Evolutionary conservation across 306 rosid genomes (phyloP), one percentile per base, ranked within the genome.

Genomic region (Chamaecrista fasciculata): DNA sequence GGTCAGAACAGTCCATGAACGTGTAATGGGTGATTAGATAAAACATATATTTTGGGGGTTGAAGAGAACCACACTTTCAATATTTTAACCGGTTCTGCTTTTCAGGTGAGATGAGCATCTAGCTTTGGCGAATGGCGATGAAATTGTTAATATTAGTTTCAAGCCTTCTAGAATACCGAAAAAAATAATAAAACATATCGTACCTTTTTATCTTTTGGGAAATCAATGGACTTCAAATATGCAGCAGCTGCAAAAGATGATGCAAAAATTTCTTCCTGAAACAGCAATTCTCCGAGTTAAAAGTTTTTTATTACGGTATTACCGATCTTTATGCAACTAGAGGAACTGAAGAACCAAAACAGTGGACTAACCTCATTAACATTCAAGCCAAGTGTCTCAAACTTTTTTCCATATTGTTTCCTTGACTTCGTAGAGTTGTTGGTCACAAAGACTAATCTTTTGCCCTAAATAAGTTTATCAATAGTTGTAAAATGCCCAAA

Each of bases 181-280:
- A 51, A 37, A 66, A 25, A 18, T n/a, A 39, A 21, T 57, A 20
- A 19, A n/a, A 40, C 8, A 67, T 8, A 19, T 15, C 5, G 7
- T 78, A 95, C 99, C 96, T 89, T 95, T 75, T 91, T 95, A 69
- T 95, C 92, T 82, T 89, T 87, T 8, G 99, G 96, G 76, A 95
- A 95, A 82, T 91, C 43, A 42, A 95, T 89, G 61, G 99, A 95
- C 81, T 84, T 80, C 85, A 95, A 79, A 81, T 91, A 95, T 46
- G 97, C 99, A 62, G 99, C 95, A 33, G 96, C 95, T 48, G 99
- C 99, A 82, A 95, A 95, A 36, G 99, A 95, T 49, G 99, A 95
- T 4, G 99, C 99, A 77, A 95, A 95, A 83, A 95, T 95, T 76
- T 95, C 97, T 84, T 95, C 97, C 99, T 95, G 74, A 64, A 82